These are phyloP conservation scores for Maudiozyma humilis DNA, from an alignment of 1,139 yeast species.

Conservation along the genomic window DNA sequence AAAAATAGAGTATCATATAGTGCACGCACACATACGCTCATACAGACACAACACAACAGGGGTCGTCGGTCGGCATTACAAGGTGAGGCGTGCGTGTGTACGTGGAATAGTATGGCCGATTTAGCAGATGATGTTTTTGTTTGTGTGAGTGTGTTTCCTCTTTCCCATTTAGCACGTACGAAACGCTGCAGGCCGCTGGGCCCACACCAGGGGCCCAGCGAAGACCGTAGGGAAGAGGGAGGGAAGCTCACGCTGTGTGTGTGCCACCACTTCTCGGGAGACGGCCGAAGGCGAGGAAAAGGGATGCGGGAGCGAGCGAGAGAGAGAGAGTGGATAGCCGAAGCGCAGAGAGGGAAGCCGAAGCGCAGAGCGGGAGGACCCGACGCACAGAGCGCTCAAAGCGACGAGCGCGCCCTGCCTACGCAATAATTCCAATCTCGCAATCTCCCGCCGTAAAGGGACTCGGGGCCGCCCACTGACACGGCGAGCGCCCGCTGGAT, in stretches of 20 bases:
- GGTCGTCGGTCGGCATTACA: not conserved
- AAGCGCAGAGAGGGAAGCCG: not conserved
- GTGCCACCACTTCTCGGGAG: not conserved
- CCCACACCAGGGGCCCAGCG: not conserved
- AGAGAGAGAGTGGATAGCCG: too few relatives aligned
- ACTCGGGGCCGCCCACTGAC: too few relatives aligned
- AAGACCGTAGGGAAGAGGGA: not conserved
- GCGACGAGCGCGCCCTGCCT: not conserved
- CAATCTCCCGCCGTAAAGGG: not conserved
- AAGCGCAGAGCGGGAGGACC: too few relatives aligned
- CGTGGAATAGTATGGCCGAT: not conserved
- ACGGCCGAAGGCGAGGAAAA: too few relatives aligned
- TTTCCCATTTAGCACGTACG: not conserved
- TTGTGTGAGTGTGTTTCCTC: not conserved
- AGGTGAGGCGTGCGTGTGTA: not conserved
- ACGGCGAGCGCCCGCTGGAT: too few relatives aligned
- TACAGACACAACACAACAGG: not conserved
- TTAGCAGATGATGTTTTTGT: not conserved
- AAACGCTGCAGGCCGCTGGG: not conserved
- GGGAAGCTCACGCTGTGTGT: not conserved
- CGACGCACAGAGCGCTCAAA: not conserved
- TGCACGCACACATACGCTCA: not conserved
- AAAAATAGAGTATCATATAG: not conserved
- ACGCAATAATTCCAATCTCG: not conserved
- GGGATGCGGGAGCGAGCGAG: too few relatives aligned